Percentiles rank a stretch among this genome's conserved stretches.
Conservation (phyloP, 2,329 filamentous ascomycete species). For the Trichoderma breve region DNA sequence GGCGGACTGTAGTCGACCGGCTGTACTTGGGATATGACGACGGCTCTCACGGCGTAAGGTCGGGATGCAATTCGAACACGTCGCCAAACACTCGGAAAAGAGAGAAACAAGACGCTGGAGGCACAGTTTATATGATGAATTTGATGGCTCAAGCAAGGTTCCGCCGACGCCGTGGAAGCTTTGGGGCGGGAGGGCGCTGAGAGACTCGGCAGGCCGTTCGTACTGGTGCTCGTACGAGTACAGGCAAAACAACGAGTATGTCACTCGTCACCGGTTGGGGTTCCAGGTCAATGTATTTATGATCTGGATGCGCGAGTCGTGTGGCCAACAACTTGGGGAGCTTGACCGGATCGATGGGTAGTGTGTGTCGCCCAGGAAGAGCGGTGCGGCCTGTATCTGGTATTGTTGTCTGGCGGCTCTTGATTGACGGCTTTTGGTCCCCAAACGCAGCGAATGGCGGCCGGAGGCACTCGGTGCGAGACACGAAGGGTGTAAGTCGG, state of each 20-base stretch:
- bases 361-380: background rate
- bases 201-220: background rate
- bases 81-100: background rate
- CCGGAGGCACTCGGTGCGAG: background rate
- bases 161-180: background rate
- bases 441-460: conserved; percentile 19
- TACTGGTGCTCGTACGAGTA: background rate
- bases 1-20: background rate
- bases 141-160: background rate
- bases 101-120: background rate
- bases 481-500: conserved; percentile 24
- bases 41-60: background rate
- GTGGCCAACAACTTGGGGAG: background rate
- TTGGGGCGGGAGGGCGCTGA: background rate
- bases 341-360: background rate
- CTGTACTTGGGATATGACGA: background rate
- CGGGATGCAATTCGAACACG: background rate
- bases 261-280: background rate
- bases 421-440: conserved; percentile 1
- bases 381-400: conserved; percentile 7
- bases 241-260: background rate
- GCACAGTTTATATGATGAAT: background rate
- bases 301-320: conserved; percentile 8
- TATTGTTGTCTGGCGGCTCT: conserved; percentile 16
- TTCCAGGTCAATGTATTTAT: conserved; percentile 13